Evolutionary conservation across 2,329 filamentous ascomycete genomes (phyloP).

Genomic region (Calonectria ilicicola): DNA sequence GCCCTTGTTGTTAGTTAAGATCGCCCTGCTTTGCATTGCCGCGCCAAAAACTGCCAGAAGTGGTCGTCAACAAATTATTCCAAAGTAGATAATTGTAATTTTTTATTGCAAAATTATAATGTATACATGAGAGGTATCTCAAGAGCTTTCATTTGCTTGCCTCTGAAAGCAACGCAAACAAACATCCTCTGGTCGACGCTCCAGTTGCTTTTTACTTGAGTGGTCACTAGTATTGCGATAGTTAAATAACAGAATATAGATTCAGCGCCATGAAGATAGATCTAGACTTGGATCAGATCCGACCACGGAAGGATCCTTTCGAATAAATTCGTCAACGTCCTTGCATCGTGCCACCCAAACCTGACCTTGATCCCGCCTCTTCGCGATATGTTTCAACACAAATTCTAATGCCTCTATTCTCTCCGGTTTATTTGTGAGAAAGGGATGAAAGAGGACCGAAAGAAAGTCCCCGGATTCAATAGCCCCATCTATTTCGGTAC

Average conservation of each 20-base stretch:
- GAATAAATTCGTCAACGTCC: not conserved
- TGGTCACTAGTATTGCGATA: no score
- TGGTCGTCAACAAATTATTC: no score
- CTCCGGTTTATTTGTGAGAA: not conserved
- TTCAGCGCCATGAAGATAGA: not conserved
- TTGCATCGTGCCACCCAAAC: slow-evolving; percentile 11
- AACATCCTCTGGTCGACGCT: no score
- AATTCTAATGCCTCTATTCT: slow-evolving; percentile 6
- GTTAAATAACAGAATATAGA: not conserved
- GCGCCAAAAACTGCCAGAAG: no score
- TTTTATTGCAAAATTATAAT: no score
- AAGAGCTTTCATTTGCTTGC: no score
- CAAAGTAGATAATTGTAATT: no score
- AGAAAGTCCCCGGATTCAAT: not conserved
- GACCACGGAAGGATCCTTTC: not conserved
- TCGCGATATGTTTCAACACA: not conserved
- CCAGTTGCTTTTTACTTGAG: no score
- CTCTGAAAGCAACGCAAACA: no score
- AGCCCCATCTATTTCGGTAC: not conserved
- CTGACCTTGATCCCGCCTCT: not conserved
- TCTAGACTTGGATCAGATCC: not conserved
- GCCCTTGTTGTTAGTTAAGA: no score
- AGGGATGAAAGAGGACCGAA: not conserved
- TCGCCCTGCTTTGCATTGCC: no score
- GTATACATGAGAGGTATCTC: no score